Conservation (phyloP, 1,139 yeast genomes). For the Nakaseomyces kungkrabaensis region DNA sequence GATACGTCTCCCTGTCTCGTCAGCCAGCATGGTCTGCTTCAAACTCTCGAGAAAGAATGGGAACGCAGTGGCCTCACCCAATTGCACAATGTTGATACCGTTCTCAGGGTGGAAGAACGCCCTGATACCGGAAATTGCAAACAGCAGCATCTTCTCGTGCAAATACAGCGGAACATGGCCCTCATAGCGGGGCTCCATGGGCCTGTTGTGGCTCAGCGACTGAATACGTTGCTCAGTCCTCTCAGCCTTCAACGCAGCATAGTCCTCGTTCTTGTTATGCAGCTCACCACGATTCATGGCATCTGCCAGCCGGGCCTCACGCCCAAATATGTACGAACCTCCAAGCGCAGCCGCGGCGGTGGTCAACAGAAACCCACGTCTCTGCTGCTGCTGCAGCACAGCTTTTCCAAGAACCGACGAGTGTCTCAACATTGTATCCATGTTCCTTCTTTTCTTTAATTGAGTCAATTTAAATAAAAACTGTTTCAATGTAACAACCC, state of each 20-base stretch:
- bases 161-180: conserved; percentile 71
- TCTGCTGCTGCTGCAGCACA: conserved; percentile 7
- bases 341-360: conserved; percentile 21
- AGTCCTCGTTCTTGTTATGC: conserved; percentile 27
- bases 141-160: conserved; percentile 55
- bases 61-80: conserved; percentile 87
- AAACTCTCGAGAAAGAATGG: conserved; percentile 53
- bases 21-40: conserved; percentile 64
- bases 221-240: conserved; percentile 26
- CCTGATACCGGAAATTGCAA: conserved; percentile 71
- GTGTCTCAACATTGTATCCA: not conserved
- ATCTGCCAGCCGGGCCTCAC: conserved; percentile 45
- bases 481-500: no score
- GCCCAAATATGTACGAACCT: conserved; percentile 34
- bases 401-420: not conserved
- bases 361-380: conserved; percentile 20
- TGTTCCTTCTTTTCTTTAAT: not conserved
- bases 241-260: conserved; percentile 13
- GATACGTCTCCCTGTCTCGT: conserved; percentile 66
- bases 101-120: conserved; percentile 73
- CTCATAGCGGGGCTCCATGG: conserved; percentile 46
- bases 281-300: conserved; percentile 47
- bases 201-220: conserved; percentile 19
- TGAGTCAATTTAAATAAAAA: no score
- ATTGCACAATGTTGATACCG: conserved; percentile 60